phyloP scores from a whole-genome alignment of 2,329 filamentous ascomycete genomes.

The Botrytis paeoniae region DNA sequence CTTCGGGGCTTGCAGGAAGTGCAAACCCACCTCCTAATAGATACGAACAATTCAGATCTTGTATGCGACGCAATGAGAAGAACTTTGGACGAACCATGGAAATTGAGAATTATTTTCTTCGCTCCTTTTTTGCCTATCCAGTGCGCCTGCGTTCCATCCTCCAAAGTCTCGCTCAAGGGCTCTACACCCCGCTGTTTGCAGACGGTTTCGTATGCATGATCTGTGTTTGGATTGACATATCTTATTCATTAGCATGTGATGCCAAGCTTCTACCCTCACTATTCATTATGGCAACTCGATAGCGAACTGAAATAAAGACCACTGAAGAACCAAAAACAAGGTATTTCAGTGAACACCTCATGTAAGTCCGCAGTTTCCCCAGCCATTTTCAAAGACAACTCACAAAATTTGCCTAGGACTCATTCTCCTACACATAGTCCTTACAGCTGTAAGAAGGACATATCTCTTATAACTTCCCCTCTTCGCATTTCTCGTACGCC shows the following conservation, averaged over 20 bases:
- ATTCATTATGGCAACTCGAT: background rate
- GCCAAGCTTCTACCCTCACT: background rate
- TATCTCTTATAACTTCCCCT: constrained; percentile 26
- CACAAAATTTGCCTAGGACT: constrained; percentile 30
- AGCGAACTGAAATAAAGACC: background rate
- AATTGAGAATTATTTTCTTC: constrained; percentile 45
- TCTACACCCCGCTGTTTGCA: constrained; percentile 30
- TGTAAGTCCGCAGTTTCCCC: background rate
- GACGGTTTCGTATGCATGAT: constrained; percentile 27
- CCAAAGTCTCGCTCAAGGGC: constrained; percentile 31
- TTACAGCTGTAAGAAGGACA: constrained; percentile 26
- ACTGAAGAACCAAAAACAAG: background rate
- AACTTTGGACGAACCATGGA: constrained; percentile 41
- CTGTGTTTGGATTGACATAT: constrained; percentile 27
- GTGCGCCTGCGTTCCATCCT: constrained; percentile 44
- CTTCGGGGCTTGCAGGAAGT: constrained; percentile 45
- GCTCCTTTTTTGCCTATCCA: constrained; percentile 45
- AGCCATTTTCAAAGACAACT: constrained; percentile 3
- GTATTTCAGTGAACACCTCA: background rate
- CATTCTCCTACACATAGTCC: constrained; percentile 23
- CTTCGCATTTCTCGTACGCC: constrained; percentile 21
- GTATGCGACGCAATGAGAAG: background rate
- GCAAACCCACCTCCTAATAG: constrained; percentile 54
- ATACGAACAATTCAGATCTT: background rate
- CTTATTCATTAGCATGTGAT: constrained; percentile 20